phyloP scores from a whole-genome alignment of 2,329 filamentous ascomycete species.

The Botrytis squamosa region DNA sequence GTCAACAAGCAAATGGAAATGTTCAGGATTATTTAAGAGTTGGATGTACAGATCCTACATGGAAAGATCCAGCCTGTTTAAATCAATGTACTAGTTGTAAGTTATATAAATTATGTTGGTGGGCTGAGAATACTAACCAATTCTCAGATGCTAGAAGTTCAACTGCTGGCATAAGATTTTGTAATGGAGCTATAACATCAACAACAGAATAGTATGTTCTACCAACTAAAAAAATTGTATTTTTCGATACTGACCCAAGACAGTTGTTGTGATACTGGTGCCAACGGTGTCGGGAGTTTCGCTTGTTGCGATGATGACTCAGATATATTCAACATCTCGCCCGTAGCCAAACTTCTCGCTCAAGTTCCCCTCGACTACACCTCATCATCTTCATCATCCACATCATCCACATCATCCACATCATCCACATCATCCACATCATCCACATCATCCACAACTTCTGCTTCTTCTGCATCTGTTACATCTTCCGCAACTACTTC shows the following conservation, averaged over 20 bases:
- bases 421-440: not conserved
- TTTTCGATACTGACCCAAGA: not conserved
- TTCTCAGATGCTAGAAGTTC: slow-evolving; percentile 25
- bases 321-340: slow-evolving; percentile 11
- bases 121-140: not conserved
- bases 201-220: slow-evolving; percentile 29
- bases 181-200: slow-evolving; percentile 26
- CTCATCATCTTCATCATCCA: not conserved
- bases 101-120: not conserved
- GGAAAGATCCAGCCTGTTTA: slow-evolving; percentile 30
- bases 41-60: slow-evolving; percentile 33
- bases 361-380: slow-evolving; percentile 13
- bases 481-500: not conserved
- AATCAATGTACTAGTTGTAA: slow-evolving; percentile 30
- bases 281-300: slow-evolving; percentile 11
- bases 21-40: slow-evolving; percentile 32
- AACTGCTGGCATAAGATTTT: slow-evolving; percentile 30
- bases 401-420: not conserved
- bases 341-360: not conserved
- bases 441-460: not conserved
- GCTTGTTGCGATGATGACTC: slow-evolving; percentile 13
- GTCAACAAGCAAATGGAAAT: slow-evolving; percentile 26
- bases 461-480: not conserved
- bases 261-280: slow-evolving; percentile 19
- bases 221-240: not conserved